Percentiles rank a stretch among this genome's conserved stretches.
phyloP scores from a whole-genome alignment of 306 rosid species.

The Trifolium fragiferum region DNA sequence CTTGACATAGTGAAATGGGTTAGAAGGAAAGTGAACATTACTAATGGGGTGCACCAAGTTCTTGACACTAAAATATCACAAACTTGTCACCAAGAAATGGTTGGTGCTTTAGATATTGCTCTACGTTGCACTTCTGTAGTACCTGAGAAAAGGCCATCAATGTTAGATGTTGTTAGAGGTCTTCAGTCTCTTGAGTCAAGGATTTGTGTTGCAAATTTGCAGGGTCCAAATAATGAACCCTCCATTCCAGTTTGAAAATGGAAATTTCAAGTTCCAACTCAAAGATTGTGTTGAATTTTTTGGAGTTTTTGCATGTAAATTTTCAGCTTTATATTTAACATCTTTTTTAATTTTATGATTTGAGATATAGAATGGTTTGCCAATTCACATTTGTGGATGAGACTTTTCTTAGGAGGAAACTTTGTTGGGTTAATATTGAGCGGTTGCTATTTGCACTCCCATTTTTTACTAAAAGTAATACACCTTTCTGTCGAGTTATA shows the following conservation, averaged over 20 bases:
- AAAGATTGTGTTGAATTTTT: slow-evolving; percentile 15
- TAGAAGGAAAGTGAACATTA: slow-evolving; percentile 88
- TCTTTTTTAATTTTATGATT: slow-evolving; percentile 7
- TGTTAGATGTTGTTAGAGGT: slow-evolving; percentile 70
- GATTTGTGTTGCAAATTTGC: slow-evolving; percentile 45
- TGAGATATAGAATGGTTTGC: slow-evolving; percentile 9
- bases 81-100: slow-evolving; percentile 60
- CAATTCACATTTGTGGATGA: background rate
- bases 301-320: slow-evolving; percentile 50
- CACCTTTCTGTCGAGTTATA: too few relatives aligned
- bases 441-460: background rate
- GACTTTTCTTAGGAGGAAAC: background rate
- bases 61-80: slow-evolving; percentile 67
- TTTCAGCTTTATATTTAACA: slow-evolving; percentile 47
- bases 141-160: slow-evolving; percentile 90
- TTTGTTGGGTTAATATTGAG: background rate
- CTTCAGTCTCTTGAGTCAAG: slow-evolving; percentile 67
- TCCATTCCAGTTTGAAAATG: slow-evolving; percentile 48
- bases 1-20: slow-evolving; percentile 93
- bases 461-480: too few relatives aligned
- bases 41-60: slow-evolving; percentile 73
- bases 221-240: slow-evolving; percentile 53
- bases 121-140: slow-evolving; percentile 85
- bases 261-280: slow-evolving; percentile 12
- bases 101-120: slow-evolving; percentile 75